Evolutionary conservation across 2,329 filamentous ascomycete species (phyloP).

Genomic region (Sphaerulina vaccinii): DNA sequence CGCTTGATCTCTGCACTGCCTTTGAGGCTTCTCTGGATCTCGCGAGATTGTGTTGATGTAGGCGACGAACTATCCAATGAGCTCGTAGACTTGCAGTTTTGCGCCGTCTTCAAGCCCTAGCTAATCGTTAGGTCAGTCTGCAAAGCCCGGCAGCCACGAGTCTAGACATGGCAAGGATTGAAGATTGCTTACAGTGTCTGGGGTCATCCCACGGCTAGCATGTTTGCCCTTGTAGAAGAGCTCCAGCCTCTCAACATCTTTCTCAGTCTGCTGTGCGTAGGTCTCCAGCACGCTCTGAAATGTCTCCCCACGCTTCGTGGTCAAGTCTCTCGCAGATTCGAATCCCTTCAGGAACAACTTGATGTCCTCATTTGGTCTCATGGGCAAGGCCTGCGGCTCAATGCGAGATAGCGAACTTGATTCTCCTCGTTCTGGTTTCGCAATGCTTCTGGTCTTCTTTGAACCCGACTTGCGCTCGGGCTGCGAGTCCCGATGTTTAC

Average conservation of each 20-base stretch:
- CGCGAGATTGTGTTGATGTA: slow-evolving; percentile 7
- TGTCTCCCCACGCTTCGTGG: slow-evolving; percentile 15
- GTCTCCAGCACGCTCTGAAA: slow-evolving; percentile 14
- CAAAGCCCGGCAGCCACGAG: background rate
- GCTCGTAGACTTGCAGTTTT: slow-evolving; percentile 19
- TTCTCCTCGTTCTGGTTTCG: background rate
- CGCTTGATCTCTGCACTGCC: background rate
- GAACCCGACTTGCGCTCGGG: slow-evolving; percentile 7
- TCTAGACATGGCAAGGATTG: background rate
- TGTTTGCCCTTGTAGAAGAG: slow-evolving; percentile 19
- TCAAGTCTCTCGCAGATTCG: slow-evolving; percentile 14
- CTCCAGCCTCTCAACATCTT: slow-evolving; percentile 13
- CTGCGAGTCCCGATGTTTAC: slow-evolving; percentile 9
- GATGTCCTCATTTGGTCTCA: slow-evolving; percentile 17
- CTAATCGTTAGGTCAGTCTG: slow-evolving; percentile 14
- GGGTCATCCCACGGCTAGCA: slow-evolving; percentile 10
- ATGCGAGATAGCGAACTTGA: background rate
- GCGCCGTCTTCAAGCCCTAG: slow-evolving; percentile 17
- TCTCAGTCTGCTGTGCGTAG: slow-evolving; percentile 16
- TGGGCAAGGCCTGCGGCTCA: slow-evolving; percentile 1
- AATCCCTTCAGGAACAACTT: slow-evolving; percentile 16
- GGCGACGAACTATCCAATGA: slow-evolving; percentile 8
- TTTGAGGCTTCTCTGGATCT: slow-evolving; percentile 4
- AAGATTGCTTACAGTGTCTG: slow-evolving; percentile 11
- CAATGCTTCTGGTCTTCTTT: background rate